Evolutionary conservation across 768 basidiomycete genomes (phyloP).

Genomic region (Russula emetica): DNA sequence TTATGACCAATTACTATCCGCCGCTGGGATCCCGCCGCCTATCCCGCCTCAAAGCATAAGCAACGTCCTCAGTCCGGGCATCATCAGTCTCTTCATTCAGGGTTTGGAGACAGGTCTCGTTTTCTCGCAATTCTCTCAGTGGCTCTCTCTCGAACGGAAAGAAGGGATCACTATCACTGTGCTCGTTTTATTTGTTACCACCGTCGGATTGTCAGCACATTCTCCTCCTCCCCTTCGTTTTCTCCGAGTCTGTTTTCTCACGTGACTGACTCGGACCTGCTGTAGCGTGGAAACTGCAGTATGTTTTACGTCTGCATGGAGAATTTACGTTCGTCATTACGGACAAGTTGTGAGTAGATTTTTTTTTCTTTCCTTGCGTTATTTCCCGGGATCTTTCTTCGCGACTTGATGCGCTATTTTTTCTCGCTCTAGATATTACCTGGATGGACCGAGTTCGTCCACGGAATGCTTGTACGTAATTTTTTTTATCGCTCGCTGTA

Average conservation of each 20-base stretch:
- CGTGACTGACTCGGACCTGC: not conserved
- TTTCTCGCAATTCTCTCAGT: conserved; percentile 17
- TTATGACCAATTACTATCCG: not conserved
- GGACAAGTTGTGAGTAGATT: conserved; percentile 5
- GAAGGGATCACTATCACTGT: not conserved
- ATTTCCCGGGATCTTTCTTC: not conserved
- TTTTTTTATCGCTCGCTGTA: not conserved
- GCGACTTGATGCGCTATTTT: not conserved
- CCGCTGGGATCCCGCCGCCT: not conserved
- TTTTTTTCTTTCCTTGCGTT: not conserved
- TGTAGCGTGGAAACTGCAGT: conserved; percentile 14
- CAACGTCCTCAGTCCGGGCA: conserved; percentile 10
- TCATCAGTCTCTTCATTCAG: conserved; percentile 20
- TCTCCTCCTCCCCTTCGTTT: not conserved
- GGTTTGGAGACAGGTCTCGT: conserved; percentile 19
- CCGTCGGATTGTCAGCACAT: conserved; percentile 15
- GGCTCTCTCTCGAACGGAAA: conserved; percentile 7
- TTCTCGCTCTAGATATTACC: not conserved
- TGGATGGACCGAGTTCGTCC: conserved; percentile 13
- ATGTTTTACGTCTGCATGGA: conserved; percentile 15
- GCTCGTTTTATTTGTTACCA: conserved; percentile 16
- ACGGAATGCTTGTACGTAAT: conserved; percentile 13
- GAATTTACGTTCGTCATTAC: conserved; percentile 9
- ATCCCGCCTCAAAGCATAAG: not conserved
- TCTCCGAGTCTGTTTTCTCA: not conserved